Percentiles rank a stretch among this genome's conserved stretches.
Evolutionary conservation across 345 rosid genomes (phyloP).

Genomic region (Rhizophora apiculata): DNA sequence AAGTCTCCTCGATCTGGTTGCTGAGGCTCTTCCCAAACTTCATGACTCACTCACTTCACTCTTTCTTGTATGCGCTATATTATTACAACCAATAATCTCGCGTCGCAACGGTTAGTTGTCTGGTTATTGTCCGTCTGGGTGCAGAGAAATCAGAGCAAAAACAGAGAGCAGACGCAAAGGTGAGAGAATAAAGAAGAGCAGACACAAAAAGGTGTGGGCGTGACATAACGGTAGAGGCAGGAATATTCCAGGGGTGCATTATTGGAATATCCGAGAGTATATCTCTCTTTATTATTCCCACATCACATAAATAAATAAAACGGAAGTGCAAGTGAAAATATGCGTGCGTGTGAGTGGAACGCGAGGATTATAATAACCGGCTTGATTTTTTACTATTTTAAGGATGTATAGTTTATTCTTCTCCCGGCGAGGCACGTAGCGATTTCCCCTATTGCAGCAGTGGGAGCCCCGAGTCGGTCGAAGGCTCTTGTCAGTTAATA

Average conservation of each 20-base stretch:
- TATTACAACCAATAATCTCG: no score
- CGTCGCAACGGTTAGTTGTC: neutral
- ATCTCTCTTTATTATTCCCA: slow-evolving; percentile 46
- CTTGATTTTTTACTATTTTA: no score
- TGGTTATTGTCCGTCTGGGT: neutral
- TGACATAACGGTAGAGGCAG: slow-evolving; percentile 33
- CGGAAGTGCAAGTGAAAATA: no score
- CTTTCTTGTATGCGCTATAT: no score
- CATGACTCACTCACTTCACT: slow-evolving; percentile 29
- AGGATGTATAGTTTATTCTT: no score
- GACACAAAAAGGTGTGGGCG: neutral
- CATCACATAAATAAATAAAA: no score
- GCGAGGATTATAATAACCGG: no score
- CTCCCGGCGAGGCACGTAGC: no score
- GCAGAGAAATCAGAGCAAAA: slow-evolving; percentile 10
- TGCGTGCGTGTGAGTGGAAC: no score
- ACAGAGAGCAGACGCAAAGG: neutral
- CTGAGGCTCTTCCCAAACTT: slow-evolving; percentile 90
- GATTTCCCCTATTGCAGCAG: no score
- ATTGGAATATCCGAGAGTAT: slow-evolving; percentile 57
- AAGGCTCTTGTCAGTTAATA: no score
- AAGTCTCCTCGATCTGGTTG: slow-evolving; percentile 88
- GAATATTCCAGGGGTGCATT: slow-evolving; percentile 56
- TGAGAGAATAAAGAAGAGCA: neutral
- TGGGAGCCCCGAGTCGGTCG: no score